Evolutionary conservation across 2,329 filamentous ascomycete species (phyloP).

Genomic region (Colletotrichum godetiae): DNA sequence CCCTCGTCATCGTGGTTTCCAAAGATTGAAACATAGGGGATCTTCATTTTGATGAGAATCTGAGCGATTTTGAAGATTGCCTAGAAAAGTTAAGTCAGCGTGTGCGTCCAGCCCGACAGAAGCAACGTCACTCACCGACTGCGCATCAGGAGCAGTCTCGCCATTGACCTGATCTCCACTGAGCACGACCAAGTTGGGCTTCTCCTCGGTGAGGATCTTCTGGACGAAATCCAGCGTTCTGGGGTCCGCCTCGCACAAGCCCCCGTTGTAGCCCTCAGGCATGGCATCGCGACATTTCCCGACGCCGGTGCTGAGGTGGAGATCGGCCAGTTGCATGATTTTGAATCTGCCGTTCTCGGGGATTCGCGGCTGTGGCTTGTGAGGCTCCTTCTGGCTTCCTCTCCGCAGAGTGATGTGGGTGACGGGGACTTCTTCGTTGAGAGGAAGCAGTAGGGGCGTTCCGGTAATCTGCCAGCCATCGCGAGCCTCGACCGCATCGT

Average conservation of each 20-base stretch:
- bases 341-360: constrained; percentile 94
- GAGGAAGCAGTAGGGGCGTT: constrained; percentile 77
- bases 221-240: constrained; percentile 91
- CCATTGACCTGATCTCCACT: constrained; percentile 97
- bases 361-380: constrained; percentile 81
- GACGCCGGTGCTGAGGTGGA: constrained; percentile 91
- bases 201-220: constrained; percentile 88
- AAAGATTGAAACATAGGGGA: constrained; percentile 94
- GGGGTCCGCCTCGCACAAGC: constrained; percentile 89
- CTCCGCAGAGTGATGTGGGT: constrained; percentile 83
- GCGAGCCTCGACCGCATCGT: constrained; percentile 91
- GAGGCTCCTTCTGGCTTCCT: constrained; percentile 71
- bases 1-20: constrained; percentile 98
- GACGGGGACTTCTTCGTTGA: constrained; percentile 69
- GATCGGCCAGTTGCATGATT: constrained; percentile 94
- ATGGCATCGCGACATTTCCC: constrained; percentile 89
- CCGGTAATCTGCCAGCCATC: constrained; percentile 85
- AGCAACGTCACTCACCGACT: constrained; percentile 69
- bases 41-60: constrained; percentile 84
- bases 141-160: constrained; percentile 89
- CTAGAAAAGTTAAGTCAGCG: constrained; percentile 48
- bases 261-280: constrained; percentile 77
- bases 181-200: constrained; percentile 90
- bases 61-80: constrained; percentile 94
- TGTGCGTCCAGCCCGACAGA: not conserved